phyloP scores from a whole-genome alignment of 345 rosid genomes.

The Cardamine chenopodiifolia region DNA sequence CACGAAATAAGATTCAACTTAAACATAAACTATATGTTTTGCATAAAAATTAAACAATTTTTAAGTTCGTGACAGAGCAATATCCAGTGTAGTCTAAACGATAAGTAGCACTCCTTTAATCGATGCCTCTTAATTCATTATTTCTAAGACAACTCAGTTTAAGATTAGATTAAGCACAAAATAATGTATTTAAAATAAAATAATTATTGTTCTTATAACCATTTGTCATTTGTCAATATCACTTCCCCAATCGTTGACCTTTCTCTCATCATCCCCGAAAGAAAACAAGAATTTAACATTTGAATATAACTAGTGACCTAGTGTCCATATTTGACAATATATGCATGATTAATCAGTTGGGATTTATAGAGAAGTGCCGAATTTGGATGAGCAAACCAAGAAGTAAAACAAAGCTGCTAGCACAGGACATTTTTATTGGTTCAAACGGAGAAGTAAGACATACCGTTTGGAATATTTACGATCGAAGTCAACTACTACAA shows the following conservation, averaged over 20 bases:
- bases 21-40: slow-evolving; percentile 16
- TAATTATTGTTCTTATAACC: slow-evolving; percentile 7
- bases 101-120: slow-evolving; percentile 33
- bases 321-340: slow-evolving; percentile 30
- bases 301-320: slow-evolving; percentile 32
- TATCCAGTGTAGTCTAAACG: slow-evolving; percentile 13
- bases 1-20: slow-evolving; percentile 33
- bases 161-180: slow-evolving; percentile 27
- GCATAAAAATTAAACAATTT: not conserved
- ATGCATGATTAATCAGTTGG: slow-evolving; percentile 17
- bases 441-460: slow-evolving; percentile 11
- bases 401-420: not conserved
- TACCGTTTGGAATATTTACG: not conserved
- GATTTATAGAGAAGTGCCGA: not conserved
- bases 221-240: slow-evolving; percentile 15
- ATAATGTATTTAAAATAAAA: not conserved
- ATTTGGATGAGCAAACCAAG: slow-evolving; percentile 12
- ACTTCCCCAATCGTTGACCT: slow-evolving; percentile 33
- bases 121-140: slow-evolving; percentile 18
- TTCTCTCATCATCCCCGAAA: slow-evolving; percentile 22
- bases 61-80: slow-evolving; percentile 32
- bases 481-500: slow-evolving; percentile 4
- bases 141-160: slow-evolving; percentile 30
- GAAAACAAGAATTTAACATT: slow-evolving; percentile 27
- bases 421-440: not conserved